phyloP scores from a whole-genome alignment of 768 basidiomycete genomes.

The Tylopilus subfusipes region DNA sequence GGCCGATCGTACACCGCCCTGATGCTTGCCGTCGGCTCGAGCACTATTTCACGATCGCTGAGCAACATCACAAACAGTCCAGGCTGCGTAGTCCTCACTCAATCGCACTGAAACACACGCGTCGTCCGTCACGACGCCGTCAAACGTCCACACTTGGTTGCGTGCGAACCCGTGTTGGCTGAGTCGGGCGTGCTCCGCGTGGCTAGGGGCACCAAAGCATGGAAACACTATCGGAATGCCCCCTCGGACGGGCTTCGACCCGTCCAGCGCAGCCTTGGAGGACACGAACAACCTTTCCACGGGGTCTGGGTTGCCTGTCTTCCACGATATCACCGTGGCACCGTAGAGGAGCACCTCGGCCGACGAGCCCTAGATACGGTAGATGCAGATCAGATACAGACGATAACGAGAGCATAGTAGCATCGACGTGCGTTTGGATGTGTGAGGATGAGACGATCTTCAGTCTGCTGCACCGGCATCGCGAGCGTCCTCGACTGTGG shows the following conservation, averaged over 20 bases:
- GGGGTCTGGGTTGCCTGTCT: constrained; percentile 41
- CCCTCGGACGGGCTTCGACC: constrained; percentile 68
- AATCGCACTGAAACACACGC: constrained; percentile 73
- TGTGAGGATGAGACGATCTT: constrained; percentile 45
- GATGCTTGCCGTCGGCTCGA: constrained; percentile 62
- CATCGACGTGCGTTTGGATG: constrained; percentile 55
- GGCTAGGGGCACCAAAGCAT: constrained; percentile 83
- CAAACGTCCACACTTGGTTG: constrained; percentile 69
- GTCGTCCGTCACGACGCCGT: constrained; percentile 61
- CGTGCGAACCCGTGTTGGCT: constrained; percentile 92
- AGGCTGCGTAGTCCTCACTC: no score
- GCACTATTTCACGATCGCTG: constrained; percentile 38
- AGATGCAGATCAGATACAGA: not conserved
- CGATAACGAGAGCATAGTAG: not conserved
- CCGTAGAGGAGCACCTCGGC: constrained; percentile 73
- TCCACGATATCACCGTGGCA: constrained; percentile 88
- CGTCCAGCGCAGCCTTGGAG: constrained; percentile 73
- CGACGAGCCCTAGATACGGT: constrained; percentile 53
- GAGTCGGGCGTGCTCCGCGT: constrained; percentile 66
- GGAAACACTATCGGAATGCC: constrained; percentile 70
- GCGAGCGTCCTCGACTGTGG: not conserved
- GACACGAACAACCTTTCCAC: constrained; percentile 80
- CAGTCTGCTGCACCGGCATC: constrained; percentile 56
- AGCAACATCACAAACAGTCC: not conserved
- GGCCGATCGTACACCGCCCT: constrained; percentile 52